phyloP scores from a whole-genome alignment of 768 basidiomycete species.

The Rubroboletus satanas region DNA sequence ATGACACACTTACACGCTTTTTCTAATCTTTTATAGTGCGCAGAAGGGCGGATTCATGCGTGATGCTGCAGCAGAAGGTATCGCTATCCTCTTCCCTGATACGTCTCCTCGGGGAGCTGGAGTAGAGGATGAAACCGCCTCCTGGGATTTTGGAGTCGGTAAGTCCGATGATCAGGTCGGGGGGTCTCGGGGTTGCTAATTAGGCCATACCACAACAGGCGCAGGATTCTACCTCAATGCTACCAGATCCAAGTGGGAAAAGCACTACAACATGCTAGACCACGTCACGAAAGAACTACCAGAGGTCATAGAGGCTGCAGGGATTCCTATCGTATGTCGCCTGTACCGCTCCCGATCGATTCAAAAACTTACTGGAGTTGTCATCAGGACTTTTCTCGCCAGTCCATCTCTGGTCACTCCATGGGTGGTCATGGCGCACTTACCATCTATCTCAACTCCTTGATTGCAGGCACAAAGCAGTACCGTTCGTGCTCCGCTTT shows the following conservation, averaged over 20 bases:
- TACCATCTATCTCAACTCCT: conserved; percentile 78
- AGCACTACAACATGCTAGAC: conserved; percentile 86
- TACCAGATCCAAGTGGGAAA: conserved; percentile 65
- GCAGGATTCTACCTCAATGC: conserved; percentile 98
- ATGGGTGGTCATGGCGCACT: conserved; percentile 98
- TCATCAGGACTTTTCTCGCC: conserved; percentile 69
- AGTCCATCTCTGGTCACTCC: conserved; percentile 92
- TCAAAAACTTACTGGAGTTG: not conserved
- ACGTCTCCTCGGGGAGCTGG: conserved; percentile 93
- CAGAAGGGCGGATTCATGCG: conserved; percentile 92
- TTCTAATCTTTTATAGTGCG: conserved; percentile 45
- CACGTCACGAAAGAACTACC: conserved; percentile 85
- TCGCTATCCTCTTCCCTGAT: conserved; percentile 90
- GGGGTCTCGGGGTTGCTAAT: conserved; percentile 1
- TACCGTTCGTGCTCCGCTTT: conserved; percentile 91
- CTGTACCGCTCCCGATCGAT: not conserved
- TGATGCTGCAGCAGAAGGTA: conserved; percentile 79
- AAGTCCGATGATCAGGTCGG: conserved; percentile 4
- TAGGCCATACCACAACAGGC: conserved; percentile 28
- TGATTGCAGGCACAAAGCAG: conserved; percentile 46
- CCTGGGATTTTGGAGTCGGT: conserved; percentile 93
- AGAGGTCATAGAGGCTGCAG: conserved; percentile 64
- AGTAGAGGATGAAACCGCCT: conserved; percentile 70
- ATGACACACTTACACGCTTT: not conserved
- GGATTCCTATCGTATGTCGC: conserved; percentile 68